Conservation (phyloP, 108 stramenopile genomes). For the Ochromonas danica region DNA sequence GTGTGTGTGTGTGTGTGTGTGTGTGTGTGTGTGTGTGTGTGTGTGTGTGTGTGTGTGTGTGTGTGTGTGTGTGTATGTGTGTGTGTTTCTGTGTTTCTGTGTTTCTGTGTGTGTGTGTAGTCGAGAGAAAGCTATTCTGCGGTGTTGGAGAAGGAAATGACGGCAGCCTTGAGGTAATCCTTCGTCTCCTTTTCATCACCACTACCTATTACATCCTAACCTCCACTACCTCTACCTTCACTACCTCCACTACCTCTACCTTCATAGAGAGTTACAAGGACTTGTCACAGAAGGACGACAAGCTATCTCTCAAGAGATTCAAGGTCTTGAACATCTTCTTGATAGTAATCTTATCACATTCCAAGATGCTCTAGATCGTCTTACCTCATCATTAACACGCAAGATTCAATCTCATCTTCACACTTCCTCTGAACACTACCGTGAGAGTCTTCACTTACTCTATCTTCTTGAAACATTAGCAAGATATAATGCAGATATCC, state of each 20-base stretch:
- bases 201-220: no score
- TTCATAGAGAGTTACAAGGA: background rate
- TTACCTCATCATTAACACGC: no score
- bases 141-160: conserved; percentile 34
- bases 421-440: no score
- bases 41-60: background rate
- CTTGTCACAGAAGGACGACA: background rate
- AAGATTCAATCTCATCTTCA: no score
- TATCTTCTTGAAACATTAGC: no score
- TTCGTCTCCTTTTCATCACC: no score
- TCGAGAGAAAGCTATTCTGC: background rate
- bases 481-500: no score
- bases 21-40: background rate
- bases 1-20: background rate
- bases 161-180: conserved; percentile 23
- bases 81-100: background rate
- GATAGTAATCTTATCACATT: background rate
- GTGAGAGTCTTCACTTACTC: no score
- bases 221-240: no score
- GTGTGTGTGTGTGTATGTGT: background rate
- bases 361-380: background rate
- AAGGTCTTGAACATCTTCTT: background rate
- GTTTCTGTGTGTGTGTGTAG: background rate
- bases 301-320: background rate
- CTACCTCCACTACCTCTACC: no score